A percentile compares a stretch with the other conserved stretches of the same genome.
phyloP scores from a whole-genome alignment of 1,284 basidiomycete species.

The Rhizoctonia solani region DNA sequence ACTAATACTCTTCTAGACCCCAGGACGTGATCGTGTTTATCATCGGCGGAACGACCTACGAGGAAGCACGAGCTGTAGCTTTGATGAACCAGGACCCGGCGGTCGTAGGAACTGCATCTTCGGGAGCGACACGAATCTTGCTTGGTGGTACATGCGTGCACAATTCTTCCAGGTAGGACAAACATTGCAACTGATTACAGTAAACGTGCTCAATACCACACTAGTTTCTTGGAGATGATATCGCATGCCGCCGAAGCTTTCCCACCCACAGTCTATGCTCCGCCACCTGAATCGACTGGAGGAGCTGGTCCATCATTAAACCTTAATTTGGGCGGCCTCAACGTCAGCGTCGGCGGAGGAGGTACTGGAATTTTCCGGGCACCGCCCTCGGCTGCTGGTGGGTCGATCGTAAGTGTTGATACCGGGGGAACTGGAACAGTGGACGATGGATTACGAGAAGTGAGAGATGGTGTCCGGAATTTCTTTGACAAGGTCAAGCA shows the following conservation, averaged over 20 bases:
- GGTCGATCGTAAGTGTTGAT: slow-evolving; percentile 20
- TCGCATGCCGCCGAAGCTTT: slow-evolving; percentile 64
- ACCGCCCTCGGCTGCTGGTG: slow-evolving; percentile 6
- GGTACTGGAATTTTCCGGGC: slow-evolving; percentile 83
- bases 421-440: slow-evolving; percentile 64
- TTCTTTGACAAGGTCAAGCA: slow-evolving; percentile 87
- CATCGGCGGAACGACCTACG: slow-evolving; percentile 92
- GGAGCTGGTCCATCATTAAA: slow-evolving; percentile 72
- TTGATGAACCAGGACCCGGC: slow-evolving; percentile 80
- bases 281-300: slow-evolving; percentile 48
- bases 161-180: slow-evolving; percentile 82
- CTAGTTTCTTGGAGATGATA: slow-evolving; percentile 72
- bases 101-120: slow-evolving; percentile 44
- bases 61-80: slow-evolving; percentile 83
- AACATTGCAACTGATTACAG: neutral
- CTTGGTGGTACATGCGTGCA: slow-evolving; percentile 92
- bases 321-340: slow-evolving; percentile 87
- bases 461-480: slow-evolving; percentile 83
- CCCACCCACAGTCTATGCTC: slow-evolving; percentile 67
- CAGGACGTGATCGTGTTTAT: slow-evolving; percentile 96
- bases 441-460: slow-evolving; percentile 69
- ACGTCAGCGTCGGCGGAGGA: slow-evolving; percentile 85
- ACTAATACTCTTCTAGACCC: slow-evolving; percentile 57
- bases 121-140: slow-evolving; percentile 64
- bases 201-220: slow-evolving; percentile 28